A percentile compares a stretch with the other conserved stretches of the same genome.
Conservation (phyloP, 441 rosid species). For the Adansonia grandidieri region DNA sequence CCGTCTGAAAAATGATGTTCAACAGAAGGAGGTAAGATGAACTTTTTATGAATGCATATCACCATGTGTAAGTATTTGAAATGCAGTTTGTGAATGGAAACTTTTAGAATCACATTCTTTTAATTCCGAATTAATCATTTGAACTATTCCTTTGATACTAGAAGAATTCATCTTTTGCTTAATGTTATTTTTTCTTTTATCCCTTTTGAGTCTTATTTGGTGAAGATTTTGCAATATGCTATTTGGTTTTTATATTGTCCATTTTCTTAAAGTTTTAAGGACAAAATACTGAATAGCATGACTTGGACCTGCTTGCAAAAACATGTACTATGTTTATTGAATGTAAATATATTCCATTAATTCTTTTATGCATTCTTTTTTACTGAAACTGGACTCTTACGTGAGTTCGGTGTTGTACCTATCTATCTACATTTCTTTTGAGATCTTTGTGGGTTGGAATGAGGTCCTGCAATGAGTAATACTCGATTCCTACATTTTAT, state of each 20-base stretch:
- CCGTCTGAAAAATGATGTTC: slow-evolving; percentile 68
- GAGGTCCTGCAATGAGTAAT: neutral
- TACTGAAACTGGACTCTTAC: neutral
- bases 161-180: neutral
- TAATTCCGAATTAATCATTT: neutral
- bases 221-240: neutral
- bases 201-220: neutral
- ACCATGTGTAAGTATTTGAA: neutral
- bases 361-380: neutral
- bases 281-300: neutral
- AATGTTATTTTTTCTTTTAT: neutral
- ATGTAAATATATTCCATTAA: neutral
- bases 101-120: slow-evolving; percentile 4
- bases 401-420: neutral
- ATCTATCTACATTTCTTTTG: neutral
- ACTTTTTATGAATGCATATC: neutral
- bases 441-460: neutral
- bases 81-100: neutral
- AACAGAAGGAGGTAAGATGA: slow-evolving; percentile 62
- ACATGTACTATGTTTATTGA: neutral
- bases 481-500: neutral
- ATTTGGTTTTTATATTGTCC: neutral
- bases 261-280: neutral
- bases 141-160: neutral
- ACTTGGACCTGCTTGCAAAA: slow-evolving; percentile 1